Evolutionary conservation across 2,329 filamentous ascomycete species (phyloP).

Genomic region (Ceratocystis harringtonii): DNA sequence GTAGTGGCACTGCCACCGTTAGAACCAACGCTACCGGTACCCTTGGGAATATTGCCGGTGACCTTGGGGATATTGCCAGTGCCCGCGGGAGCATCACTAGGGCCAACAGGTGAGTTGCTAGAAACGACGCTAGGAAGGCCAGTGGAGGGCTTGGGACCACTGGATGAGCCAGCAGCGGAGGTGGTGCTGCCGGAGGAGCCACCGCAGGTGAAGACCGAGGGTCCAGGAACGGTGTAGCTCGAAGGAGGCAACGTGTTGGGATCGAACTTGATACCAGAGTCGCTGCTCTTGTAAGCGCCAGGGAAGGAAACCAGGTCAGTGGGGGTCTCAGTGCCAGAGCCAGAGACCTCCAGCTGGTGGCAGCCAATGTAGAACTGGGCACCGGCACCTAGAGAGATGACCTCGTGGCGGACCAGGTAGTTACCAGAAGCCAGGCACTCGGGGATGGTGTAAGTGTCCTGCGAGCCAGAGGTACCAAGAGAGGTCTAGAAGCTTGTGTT

Average conservation of each 20-base stretch:
- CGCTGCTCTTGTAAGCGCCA: constrained; percentile 22
- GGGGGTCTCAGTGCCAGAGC: constrained; percentile 22
- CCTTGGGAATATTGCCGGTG: not conserved
- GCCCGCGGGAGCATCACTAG: not conserved
- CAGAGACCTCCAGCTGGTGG: constrained; percentile 27
- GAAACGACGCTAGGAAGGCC: not conserved
- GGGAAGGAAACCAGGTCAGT: constrained; percentile 22
- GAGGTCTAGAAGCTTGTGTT: constrained; percentile 27
- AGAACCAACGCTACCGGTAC: not conserved
- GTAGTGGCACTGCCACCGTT: not conserved
- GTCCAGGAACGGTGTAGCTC: constrained; percentile 22
- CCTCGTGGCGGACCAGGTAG: constrained; percentile 45
- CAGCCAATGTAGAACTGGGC: constrained; percentile 34
- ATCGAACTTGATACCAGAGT: constrained; percentile 22
- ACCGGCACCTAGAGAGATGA: constrained; percentile 41
- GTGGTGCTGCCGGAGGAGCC: not conserved
- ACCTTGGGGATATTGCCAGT: not conserved
- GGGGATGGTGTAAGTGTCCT: constrained; percentile 38
- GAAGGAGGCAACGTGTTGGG: constrained; percentile 21
- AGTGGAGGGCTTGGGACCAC: not conserved
- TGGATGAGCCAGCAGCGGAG: not conserved
- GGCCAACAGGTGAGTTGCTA: not conserved
- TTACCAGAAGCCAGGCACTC: constrained; percentile 37
- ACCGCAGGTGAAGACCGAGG: constrained; percentile 23
- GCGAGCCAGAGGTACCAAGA: constrained; percentile 26